These are phyloP conservation scores for Calocybe cyanea DNA, from an alignment of 768 basidiomycete species.

Conservation along the genomic window DNA sequence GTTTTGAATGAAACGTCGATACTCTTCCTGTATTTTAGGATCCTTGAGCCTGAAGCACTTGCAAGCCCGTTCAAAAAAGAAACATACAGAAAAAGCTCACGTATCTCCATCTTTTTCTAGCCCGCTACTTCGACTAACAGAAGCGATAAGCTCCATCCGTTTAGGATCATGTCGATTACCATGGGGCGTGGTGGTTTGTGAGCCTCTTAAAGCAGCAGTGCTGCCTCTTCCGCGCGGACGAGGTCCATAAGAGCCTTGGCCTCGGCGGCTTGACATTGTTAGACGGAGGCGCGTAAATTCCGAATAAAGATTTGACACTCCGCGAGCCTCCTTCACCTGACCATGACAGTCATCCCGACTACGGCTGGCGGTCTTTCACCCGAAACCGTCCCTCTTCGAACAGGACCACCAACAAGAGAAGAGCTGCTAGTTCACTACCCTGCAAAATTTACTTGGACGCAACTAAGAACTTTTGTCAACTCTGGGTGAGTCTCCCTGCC, in stretches of 20 bases:
- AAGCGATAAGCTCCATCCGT: constrained; percentile 63
- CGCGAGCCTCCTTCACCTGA: not conserved
- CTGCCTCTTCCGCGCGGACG: constrained; percentile 7
- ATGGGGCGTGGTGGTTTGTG: not conserved
- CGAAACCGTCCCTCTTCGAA: constrained; percentile 35
- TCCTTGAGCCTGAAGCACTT: constrained; percentile 53
- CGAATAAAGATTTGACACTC: not conserved
- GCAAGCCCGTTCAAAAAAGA: constrained; percentile 29
- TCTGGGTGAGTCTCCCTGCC: constrained; percentile 57
- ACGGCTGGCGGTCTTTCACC: constrained; percentile 8
- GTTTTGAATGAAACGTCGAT: constrained; percentile 56
- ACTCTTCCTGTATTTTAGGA: constrained; percentile 58
- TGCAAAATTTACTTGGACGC: constrained; percentile 69
- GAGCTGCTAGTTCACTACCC: constrained; percentile 71
- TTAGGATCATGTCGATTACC: constrained; percentile 5
- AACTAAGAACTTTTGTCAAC: constrained; percentile 74
- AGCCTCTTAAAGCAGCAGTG: not conserved
- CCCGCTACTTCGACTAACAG: constrained; percentile 75
- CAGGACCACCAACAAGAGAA: constrained; percentile 65
- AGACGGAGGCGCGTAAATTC: no score
- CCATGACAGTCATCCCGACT: constrained; percentile 3
- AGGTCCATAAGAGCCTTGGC: constrained; percentile 8
- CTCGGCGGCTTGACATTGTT: constrained; percentile 15
- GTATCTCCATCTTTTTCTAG: constrained; percentile 70
- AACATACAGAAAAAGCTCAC: constrained; percentile 40